Evolutionary conservation across 2,329 filamentous ascomycete species (phyloP), one percentile per base, ranked within the genome.

Genomic region (Chaetothyriales sp.): DNA sequence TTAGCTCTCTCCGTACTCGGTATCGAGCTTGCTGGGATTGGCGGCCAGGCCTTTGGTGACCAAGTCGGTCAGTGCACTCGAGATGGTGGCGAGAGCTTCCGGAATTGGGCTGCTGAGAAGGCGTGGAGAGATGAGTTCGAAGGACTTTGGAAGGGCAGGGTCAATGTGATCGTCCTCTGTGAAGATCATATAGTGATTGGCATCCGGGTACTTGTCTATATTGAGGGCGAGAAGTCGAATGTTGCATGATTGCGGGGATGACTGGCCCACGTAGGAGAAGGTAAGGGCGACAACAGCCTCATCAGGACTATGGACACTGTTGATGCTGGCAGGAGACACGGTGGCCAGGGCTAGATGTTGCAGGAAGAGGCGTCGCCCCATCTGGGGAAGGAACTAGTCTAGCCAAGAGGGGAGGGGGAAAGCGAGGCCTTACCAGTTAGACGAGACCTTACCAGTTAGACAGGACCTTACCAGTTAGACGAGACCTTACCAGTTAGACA

Each of bases 221-320:
- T 85, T 81, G 68, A 62, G 49, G 22, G 58, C 52, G 37, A 52
- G 56, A 6, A 55, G 44, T 46, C 56, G 47, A 43, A 60, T 51
- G 40, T 40, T 47, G 40, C 56, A 55, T 18, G 18, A 25, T 18
- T 45, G 18, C 6, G 51, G 33, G 7, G 20, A 10, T 33, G 18
- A 37, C 25, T 33, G 25, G 4, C 49, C 60, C 19, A 61, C 51
- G 33, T 68, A 67, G 44, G 62, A 54, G 58, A 75, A 85, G 4
- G 67, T 71, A 64, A 90, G 84, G 13, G 74, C 75, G 52, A 94
- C 73, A 52, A 85, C 80, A 48, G 85, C 86, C 65, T 90, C 84
- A 29, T 85, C 82, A 15, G 84, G 84, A 37, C 71, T 69, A 33
- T 69, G 68, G 20, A 94, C 68, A 33, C 72, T 63, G 47, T 68